A percentile compares a stretch with the other conserved stretches of the same genome.
Evolutionary conservation across 1,284 basidiomycete species (phyloP).

Genomic region (Papiliotrema flavescens): DNA sequence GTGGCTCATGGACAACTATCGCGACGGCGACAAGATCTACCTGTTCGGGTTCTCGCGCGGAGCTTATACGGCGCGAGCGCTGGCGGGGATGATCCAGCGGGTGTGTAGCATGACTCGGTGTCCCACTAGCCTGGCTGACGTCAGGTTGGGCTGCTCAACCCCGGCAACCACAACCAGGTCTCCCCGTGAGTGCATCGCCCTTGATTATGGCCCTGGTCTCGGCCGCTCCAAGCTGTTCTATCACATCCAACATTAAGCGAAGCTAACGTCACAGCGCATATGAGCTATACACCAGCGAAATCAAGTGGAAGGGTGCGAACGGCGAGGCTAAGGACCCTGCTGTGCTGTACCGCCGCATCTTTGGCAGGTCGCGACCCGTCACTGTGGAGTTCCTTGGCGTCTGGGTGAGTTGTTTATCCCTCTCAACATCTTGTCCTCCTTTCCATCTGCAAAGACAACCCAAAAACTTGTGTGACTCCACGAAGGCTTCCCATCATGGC

Average conservation of each 20-base stretch:
- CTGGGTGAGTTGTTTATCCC: constrained; percentile 17
- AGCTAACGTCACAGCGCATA: constrained; percentile 23
- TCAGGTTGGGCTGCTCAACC: constrained; percentile 38
- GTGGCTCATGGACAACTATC: constrained; percentile 26
- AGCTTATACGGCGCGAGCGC: constrained; percentile 46
- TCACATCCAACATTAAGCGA: no score
- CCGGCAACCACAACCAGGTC: constrained; percentile 34
- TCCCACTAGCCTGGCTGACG: not conserved
- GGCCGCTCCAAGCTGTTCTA: no score
- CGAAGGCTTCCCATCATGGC: no score
- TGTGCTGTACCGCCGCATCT: constrained; percentile 18
- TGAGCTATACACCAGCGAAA: constrained; percentile 25
- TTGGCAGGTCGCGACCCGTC: constrained; percentile 24
- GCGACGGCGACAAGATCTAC: constrained; percentile 45
- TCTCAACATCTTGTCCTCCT: not conserved
- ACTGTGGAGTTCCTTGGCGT: constrained; percentile 41
- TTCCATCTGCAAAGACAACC: not conserved
- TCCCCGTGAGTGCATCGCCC: constrained; percentile 20
- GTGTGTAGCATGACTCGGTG: constrained; percentile 7
- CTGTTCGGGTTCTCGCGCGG: constrained; percentile 50
- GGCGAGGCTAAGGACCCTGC: not conserved
- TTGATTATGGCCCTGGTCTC: no score
- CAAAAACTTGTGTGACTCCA: no score
- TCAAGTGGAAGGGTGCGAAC: constrained; percentile 1
- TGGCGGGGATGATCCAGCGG: constrained; percentile 45